Evolutionary conservation across 768 basidiomycete species (phyloP).

Genomic region (Tylopilus sp.): DNA sequence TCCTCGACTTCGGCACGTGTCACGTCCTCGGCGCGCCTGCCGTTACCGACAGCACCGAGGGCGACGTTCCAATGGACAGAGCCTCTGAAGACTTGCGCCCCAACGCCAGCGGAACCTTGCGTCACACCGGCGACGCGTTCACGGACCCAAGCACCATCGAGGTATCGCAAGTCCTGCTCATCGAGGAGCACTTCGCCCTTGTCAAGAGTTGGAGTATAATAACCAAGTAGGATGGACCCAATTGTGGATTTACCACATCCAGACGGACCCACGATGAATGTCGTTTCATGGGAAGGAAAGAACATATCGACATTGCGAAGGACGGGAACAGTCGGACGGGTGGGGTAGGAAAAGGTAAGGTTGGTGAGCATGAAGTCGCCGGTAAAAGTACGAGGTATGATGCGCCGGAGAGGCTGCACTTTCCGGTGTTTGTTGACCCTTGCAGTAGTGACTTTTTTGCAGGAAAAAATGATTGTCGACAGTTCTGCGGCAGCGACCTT

Average conservation of each 20-base stretch:
- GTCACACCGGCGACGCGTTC: conserved; percentile 71
- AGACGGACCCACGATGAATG: conserved; percentile 29
- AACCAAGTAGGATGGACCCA: conserved; percentile 59
- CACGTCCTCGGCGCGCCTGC: conserved; percentile 45
- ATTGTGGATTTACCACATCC: conserved; percentile 78
- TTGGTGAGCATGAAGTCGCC: conserved; percentile 67
- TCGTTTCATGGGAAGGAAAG: conserved; percentile 39
- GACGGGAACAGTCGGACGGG: conserved; percentile 59
- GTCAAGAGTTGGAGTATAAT: conserved; percentile 63
- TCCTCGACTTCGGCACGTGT: conserved; percentile 68
- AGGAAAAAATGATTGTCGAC: conserved; percentile 15
- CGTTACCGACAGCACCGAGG: conserved; percentile 60
- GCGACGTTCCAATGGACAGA: conserved; percentile 85
- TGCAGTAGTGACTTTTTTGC: conserved; percentile 37
- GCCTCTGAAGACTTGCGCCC: conserved; percentile 60
- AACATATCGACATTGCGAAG: conserved; percentile 60
- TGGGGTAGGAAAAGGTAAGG: conserved; percentile 71
- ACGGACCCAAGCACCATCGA: conserved; percentile 70
- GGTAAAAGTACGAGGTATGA: conserved; percentile 56
- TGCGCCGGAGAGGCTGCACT: conserved; percentile 49
- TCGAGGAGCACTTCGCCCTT: conserved; percentile 71
- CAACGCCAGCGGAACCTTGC: conserved; percentile 60
- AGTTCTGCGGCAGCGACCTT: conserved; percentile 44
- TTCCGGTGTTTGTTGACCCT: conserved; percentile 11
- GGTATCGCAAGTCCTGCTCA: conserved; percentile 71